Evolutionary conservation across 768 basidiomycete species (phyloP).

Genomic region (Mycena belliarum): DNA sequence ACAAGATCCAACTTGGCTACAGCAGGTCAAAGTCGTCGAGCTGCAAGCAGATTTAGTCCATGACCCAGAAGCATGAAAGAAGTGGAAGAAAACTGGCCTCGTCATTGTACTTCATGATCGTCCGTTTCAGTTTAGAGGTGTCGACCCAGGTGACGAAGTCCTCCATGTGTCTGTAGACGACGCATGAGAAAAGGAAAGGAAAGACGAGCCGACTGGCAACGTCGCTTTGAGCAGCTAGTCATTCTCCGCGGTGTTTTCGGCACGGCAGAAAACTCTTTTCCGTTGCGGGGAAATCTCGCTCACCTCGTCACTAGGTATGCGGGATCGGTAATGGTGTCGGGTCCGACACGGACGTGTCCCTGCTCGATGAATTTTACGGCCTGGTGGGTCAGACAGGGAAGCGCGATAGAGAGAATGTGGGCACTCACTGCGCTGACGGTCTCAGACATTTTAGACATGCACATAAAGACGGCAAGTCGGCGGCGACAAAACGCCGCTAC

Average conservation of each 20-base stretch:
- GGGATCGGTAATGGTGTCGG: conserved; percentile 94
- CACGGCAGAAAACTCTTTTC: no score
- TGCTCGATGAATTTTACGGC: conserved; percentile 98
- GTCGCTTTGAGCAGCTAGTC: no score
- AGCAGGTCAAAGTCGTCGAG: conserved; percentile 94
- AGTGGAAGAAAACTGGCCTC: conserved; percentile 56
- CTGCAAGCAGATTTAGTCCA: conserved; percentile 40
- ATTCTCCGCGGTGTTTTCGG: no score
- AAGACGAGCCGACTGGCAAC: no score
- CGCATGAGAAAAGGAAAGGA: neutral
- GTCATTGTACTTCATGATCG: conserved; percentile 95
- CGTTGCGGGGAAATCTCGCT: no score
- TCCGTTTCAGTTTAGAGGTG: conserved; percentile 94
- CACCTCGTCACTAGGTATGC: conserved; percentile 92
- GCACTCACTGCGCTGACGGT: conserved; percentile 71
- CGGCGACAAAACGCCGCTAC: conserved; percentile 93
- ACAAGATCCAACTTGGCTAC: neutral
- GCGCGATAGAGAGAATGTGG: no score
- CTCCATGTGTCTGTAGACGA: conserved; percentile 79
- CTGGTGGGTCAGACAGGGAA: conserved; percentile 27
- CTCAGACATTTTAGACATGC: conserved; percentile 92
- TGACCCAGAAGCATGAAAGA: neutral
- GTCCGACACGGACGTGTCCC: conserved; percentile 95
- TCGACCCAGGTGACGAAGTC: conserved; percentile 99
- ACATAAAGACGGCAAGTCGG: conserved; percentile 89